A percentile compares a stretch with the other conserved stretches of the same genome.
These are phyloP conservation scores for Dictyostelium firmibasis DNA, from an alignment of 78 protist species.

Conservation along the genomic window DNA sequence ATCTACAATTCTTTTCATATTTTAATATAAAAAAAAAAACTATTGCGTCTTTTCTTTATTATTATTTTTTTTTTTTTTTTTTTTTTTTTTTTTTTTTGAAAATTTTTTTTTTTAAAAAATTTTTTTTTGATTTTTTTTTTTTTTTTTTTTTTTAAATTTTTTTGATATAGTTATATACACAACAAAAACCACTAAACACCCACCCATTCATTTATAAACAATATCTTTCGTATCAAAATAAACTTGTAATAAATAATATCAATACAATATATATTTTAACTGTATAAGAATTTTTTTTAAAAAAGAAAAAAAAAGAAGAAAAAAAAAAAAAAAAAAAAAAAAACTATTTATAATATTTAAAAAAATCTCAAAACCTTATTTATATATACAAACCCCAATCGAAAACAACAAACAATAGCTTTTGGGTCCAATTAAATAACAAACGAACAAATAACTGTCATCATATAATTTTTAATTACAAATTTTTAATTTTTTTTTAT, in stretches of 20 bases:
- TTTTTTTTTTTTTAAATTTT: slow-evolving; percentile 3
- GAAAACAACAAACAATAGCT: neutral
- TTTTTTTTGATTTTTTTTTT: no score
- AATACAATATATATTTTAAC: neutral
- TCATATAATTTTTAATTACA: no score
- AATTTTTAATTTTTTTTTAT: neutral
- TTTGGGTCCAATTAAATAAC: neutral
- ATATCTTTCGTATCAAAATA: neutral
- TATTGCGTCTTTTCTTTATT: no score
- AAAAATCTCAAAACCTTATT: neutral
- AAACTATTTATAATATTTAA: neutral
- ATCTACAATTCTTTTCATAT: no score
- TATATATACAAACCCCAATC: neutral
- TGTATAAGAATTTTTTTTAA: neutral
- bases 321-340: neutral
- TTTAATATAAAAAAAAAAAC: no score
- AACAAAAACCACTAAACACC: neutral
- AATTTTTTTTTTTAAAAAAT: no score
- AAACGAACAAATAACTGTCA: neutral
- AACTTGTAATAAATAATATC: neutral
- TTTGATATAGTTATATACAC: neutral
- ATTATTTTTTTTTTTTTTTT: no score
- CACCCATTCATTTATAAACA: neutral
- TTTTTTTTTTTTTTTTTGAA: no score
- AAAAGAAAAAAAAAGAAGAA: neutral